Evolutionary conservation across 2,329 filamentous ascomycete species (phyloP).

Genomic region (Diaporthe sp.): DNA sequence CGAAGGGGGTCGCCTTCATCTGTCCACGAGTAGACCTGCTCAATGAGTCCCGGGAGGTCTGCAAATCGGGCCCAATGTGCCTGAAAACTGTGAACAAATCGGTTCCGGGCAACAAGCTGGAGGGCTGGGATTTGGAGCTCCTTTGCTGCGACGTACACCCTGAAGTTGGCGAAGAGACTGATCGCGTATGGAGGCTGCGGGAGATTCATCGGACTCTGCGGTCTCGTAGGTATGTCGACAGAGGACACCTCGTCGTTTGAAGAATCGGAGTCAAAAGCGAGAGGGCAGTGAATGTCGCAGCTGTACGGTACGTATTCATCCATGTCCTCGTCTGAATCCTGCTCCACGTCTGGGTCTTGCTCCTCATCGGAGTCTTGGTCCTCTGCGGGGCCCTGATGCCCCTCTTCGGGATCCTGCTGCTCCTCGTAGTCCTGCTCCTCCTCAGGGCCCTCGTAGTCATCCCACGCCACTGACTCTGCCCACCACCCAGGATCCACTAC

Average conservation of each 20-base stretch:
- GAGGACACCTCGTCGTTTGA: not conserved
- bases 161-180: not conserved
- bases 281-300: not conserved
- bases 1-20: not conserved
- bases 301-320: not conserved
- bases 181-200: not conserved
- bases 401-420: too few relatives aligned
- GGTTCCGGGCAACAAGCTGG: not conserved
- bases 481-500: not conserved
- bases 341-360: too few relatives aligned
- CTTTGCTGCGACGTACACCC: not conserved
- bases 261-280: not conserved
- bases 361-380: too few relatives aligned
- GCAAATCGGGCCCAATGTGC: not conserved
- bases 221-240: not conserved
- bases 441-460: not conserved
- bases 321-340: not conserved
- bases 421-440: not conserved
- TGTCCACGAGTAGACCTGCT: not conserved
- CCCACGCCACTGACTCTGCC: not conserved
- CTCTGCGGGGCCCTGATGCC: too few relatives aligned
- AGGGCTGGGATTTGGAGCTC: not conserved
- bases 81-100: not conserved
- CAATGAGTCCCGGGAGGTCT: not conserved
- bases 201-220: not conserved